These are phyloP conservation scores for Flaveria bidentis DNA, from an alignment of 129 eudicot species.

Conservation along the genomic window DNA sequence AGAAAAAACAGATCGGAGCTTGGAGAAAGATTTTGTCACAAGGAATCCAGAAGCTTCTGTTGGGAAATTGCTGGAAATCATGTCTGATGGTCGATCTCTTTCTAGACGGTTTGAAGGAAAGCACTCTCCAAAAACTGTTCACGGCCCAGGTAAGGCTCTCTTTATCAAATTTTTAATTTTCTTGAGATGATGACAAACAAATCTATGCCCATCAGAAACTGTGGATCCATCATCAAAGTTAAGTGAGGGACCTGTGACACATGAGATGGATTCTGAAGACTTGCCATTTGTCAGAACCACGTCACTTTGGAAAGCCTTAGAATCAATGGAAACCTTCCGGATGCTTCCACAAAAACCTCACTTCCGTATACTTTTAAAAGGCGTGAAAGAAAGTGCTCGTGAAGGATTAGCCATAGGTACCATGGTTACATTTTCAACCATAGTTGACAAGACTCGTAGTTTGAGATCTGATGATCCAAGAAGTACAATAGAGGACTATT, in stretches of 20 bases:
- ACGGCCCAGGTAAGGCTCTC: conserved; percentile 47
- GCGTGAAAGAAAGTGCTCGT: conserved; percentile 50
- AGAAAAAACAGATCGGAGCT: conserved; percentile 19
- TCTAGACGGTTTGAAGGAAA: too few relatives aligned
- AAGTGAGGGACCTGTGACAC: background rate
- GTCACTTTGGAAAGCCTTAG: conserved; percentile 63
- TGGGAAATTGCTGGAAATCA: conserved; percentile 33
- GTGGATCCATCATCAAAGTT: conserved; percentile 34
- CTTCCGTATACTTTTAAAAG: conserved; percentile 56
- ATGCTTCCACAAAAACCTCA: conserved; percentile 83
- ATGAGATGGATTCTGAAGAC: background rate
- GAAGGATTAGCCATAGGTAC: conserved; percentile 82
- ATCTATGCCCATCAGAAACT: conserved; percentile 14
- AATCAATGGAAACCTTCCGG: conserved; percentile 61
- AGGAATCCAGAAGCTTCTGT: conserved; percentile 28
- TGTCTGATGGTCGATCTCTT: conserved; percentile 63
- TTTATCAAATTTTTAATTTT: background rate
- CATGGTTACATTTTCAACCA: conserved; percentile 66
- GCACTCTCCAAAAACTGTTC: conserved; percentile 36
- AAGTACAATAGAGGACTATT: conserved; percentile 45
- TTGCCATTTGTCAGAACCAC: conserved; percentile 64
- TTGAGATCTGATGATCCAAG: conserved; percentile 52
- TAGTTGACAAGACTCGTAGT: conserved; percentile 48
- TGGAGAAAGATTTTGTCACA: conserved; percentile 9
- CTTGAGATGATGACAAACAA: conserved; percentile 5